Conservation (phyloP, 179 eudicot species). For the Sideroxylon spinosum region DNA sequence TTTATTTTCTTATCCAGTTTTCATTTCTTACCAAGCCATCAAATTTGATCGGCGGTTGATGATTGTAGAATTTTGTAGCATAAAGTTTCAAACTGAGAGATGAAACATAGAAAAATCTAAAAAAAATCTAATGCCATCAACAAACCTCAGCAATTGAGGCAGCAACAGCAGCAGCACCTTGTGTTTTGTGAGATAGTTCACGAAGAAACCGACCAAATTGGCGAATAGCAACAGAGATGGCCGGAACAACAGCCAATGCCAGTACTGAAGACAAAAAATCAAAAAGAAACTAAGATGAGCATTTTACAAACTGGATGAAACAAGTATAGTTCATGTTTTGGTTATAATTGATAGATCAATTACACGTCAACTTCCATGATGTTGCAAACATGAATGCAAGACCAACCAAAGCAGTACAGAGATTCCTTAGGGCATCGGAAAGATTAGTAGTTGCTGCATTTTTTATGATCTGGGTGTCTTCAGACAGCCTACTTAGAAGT, state of each 20-base stretch:
- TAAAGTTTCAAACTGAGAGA: not conserved
- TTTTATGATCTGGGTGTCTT: conserved; percentile 88
- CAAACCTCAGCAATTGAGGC: conserved; percentile 91
- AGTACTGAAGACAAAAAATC: conserved; percentile 41
- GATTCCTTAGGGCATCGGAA: conserved; percentile 75
- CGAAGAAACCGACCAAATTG: conserved; percentile 81
- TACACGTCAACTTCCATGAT: conserved; percentile 91
- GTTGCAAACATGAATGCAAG: conserved; percentile 80
- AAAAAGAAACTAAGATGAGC: not conserved
- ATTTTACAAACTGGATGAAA: not conserved
- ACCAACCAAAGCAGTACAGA: conserved; percentile 68
- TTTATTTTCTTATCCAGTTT: no score
- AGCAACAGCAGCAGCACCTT: conserved; percentile 94
- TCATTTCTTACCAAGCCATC: not conserved
- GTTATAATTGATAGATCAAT: conserved; percentile 11
- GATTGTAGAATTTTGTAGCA: not conserved
- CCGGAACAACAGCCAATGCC: conserved; percentile 81
- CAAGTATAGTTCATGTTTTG: not conserved
- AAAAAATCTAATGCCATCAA: not conserved
- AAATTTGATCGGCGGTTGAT: not conserved
- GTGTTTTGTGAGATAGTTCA: conserved; percentile 82
- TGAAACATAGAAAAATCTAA: not conserved
- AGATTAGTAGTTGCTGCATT: conserved; percentile 96
- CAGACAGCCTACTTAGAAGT: conserved; percentile 80
- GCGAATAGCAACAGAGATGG: conserved; percentile 64